Percentiles rank a stretch among this genome's conserved stretches.
These are phyloP conservation scores for Aspergillus affinis DNA, from an alignment of 495 filamentous ascomycete genomes.

Conservation along the genomic window DNA sequence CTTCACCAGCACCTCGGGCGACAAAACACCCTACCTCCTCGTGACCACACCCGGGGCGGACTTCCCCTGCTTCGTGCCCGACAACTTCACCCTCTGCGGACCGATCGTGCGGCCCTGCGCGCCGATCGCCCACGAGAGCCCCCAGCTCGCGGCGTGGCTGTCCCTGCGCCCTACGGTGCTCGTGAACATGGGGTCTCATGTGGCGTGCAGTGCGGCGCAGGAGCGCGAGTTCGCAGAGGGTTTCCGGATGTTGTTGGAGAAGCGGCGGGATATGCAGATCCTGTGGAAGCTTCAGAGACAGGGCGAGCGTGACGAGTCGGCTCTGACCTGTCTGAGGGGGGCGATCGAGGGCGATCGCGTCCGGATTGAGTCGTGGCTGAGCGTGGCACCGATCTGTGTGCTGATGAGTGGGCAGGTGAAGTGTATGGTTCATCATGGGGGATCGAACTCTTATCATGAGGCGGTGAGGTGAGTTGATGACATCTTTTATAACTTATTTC, in stretches of 20 bases:
- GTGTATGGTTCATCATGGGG: slow-evolving; percentile 46
- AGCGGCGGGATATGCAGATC: slow-evolving; percentile 30
- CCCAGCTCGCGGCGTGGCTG: slow-evolving; percentile 38
- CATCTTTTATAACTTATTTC: background rate
- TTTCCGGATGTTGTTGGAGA: slow-evolving; percentile 28
- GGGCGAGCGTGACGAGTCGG: background rate
- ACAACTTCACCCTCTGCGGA: slow-evolving; percentile 20
- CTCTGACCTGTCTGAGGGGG: slow-evolving; percentile 4
- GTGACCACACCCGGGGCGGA: slow-evolving; percentile 15
- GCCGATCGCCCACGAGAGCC: slow-evolving; percentile 19
- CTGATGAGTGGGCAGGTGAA: slow-evolving; percentile 34
- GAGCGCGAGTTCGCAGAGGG: slow-evolving; percentile 36
- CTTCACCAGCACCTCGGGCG: background rate
- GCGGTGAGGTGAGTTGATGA: slow-evolving; percentile 30
- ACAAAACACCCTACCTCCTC: slow-evolving; percentile 12
- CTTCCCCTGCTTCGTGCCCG: slow-evolving; percentile 16
- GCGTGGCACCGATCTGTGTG: slow-evolving; percentile 36
- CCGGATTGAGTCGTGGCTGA: slow-evolving; percentile 35
- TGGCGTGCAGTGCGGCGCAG: slow-evolving; percentile 10
- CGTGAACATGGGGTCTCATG: slow-evolving; percentile 36
- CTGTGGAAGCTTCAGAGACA: slow-evolving; percentile 40
- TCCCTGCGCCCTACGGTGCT: slow-evolving; percentile 32
- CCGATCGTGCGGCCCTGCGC: slow-evolving; percentile 21
- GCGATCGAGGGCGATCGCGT: slow-evolving; percentile 25
- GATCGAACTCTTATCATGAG: slow-evolving; percentile 45